Percentiles rank a stretch among this genome's conserved stretches.
Conservation (phyloP, 2,329 filamentous ascomycete species). For the Cordyceps militaris region DNA sequence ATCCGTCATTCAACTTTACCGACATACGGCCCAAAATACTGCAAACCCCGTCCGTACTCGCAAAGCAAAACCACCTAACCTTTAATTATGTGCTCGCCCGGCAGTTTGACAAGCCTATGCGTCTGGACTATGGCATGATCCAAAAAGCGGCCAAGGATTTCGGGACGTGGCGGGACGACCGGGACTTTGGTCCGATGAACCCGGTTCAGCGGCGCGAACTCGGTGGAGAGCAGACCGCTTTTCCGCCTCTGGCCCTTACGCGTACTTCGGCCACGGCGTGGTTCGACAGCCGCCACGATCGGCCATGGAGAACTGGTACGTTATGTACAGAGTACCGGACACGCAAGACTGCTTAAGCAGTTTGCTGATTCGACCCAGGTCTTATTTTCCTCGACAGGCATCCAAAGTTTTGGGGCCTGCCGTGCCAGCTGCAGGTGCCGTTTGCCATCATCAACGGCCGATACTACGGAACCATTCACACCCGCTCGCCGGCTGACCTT, state of each 20-base stretch:
- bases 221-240: slow-evolving; percentile 4
- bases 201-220: slow-evolving; percentile 12
- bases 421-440: slow-evolving; percentile 1
- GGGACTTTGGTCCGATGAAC: slow-evolving; percentile 14
- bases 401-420: slow-evolving; percentile 9
- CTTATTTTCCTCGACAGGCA: slow-evolving; percentile 9
- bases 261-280: slow-evolving; percentile 11
- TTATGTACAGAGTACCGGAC: too few species aligned
- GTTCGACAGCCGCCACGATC: slow-evolving; percentile 8
- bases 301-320: slow-evolving; percentile 10
- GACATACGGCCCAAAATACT: slow-evolving; percentile 2
- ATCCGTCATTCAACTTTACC: slow-evolving; percentile 13
- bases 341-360: background rate
- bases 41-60: slow-evolving; percentile 8
- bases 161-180: slow-evolving; percentile 12
- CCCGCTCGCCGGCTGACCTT: slow-evolving; percentile 3
- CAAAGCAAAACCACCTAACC: slow-evolving; percentile 5
- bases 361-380: background rate
- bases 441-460: slow-evolving; percentile 9
- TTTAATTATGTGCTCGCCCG: slow-evolving; percentile 11
- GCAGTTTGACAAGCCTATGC: slow-evolving; percentile 11
- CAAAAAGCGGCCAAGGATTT: slow-evolving; percentile 9
- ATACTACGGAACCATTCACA: slow-evolving; percentile 5
- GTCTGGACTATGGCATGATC: slow-evolving; percentile 8
- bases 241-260: slow-evolving; percentile 8